Conservation (phyloP, 2,329 filamentous ascomycete species). For the Ceratocystiopsis minuta region DNA sequence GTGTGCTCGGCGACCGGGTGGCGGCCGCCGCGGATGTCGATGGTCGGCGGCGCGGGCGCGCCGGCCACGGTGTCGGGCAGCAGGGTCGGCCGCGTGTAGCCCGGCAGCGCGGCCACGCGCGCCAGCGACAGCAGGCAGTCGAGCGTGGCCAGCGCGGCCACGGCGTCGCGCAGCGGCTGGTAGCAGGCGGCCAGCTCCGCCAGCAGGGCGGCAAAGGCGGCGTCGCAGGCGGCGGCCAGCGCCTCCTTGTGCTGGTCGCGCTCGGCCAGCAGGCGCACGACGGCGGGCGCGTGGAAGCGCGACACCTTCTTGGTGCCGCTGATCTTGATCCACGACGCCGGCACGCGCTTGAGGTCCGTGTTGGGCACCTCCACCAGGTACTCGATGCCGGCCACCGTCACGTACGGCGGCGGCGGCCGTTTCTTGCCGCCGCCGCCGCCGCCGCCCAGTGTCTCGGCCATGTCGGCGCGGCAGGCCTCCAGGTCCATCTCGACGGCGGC, state of each 20-base stretch:
- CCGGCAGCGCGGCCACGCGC: constrained; percentile 66
- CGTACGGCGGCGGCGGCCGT: constrained; percentile 46
- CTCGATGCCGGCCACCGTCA: constrained; percentile 77
- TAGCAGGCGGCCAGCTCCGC: constrained; percentile 64
- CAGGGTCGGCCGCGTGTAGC: constrained; percentile 64
- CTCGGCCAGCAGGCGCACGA: constrained; percentile 65
- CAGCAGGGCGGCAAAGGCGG: constrained; percentile 58
- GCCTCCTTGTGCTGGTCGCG: constrained; percentile 91
- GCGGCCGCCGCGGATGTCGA: constrained; percentile 57
- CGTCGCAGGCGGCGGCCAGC: constrained; percentile 77
- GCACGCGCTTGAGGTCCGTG: constrained; percentile 63
- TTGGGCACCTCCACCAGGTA: constrained; percentile 89
- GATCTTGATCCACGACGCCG: constrained; percentile 88
- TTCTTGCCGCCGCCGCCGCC: constrained; percentile 28
- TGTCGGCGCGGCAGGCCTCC: constrained; percentile 52
- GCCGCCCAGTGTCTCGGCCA: constrained; percentile 50
- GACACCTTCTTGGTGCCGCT: constrained; percentile 85
- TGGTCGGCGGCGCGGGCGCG: constrained; percentile 27
- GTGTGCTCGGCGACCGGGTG: constrained; percentile 95
- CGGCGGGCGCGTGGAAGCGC: constrained; percentile 86
- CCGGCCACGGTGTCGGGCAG: constrained; percentile 28
- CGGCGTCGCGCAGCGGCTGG: constrained; percentile 72
- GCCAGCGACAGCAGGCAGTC: constrained; percentile 83
- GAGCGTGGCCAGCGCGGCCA: constrained; percentile 68
- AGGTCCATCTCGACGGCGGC: constrained; percentile 83